Conservation (phyloP, 805 yeast genomes). For the Ogataea salicorniae region DNA sequence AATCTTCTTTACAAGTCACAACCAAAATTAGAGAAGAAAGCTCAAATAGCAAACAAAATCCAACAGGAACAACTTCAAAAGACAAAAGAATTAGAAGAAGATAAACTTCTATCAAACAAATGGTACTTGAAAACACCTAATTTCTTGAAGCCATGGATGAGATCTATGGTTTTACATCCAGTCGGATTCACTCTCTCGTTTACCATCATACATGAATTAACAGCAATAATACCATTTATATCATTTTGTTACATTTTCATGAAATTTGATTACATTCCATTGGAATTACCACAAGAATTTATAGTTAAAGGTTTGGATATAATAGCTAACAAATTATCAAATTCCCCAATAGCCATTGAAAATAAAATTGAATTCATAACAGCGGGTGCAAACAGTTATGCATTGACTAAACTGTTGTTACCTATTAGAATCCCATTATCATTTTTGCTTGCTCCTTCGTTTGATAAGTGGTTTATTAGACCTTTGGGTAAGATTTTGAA, state of each 20-base stretch:
- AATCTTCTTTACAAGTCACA: slow-evolving; percentile 22
- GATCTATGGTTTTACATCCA: slow-evolving; percentile 28
- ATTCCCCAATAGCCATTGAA: slow-evolving; percentile 19
- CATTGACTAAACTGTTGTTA: slow-evolving; percentile 26
- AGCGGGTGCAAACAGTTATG: slow-evolving; percentile 35
- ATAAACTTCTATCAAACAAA: slow-evolving; percentile 25
- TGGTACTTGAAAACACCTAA: slow-evolving; percentile 28
- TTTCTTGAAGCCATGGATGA: slow-evolving; percentile 29
- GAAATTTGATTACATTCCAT: slow-evolving; percentile 37
- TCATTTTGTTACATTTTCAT: slow-evolving; percentile 47
- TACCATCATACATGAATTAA: slow-evolving; percentile 45
- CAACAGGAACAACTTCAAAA: background rate
- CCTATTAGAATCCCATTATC: slow-evolving; percentile 29
- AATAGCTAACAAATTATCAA: slow-evolving; percentile 35
- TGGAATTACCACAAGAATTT: slow-evolving; percentile 46
- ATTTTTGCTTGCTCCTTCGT: slow-evolving; percentile 30
- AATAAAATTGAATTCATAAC: slow-evolving; percentile 26
- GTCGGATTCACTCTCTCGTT: slow-evolving; percentile 40
- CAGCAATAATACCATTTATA: slow-evolving; percentile 49
- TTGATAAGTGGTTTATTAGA: slow-evolving; percentile 29
- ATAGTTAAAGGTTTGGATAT: slow-evolving; percentile 42
- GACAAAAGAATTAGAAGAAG: slow-evolving; percentile 14
- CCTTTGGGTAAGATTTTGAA: slow-evolving; percentile 24
- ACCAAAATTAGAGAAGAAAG: slow-evolving; percentile 14
- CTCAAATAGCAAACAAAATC: background rate